phyloP scores from a whole-genome alignment of 2,329 filamentous ascomycete genomes.

The Periconia digitata region DNA sequence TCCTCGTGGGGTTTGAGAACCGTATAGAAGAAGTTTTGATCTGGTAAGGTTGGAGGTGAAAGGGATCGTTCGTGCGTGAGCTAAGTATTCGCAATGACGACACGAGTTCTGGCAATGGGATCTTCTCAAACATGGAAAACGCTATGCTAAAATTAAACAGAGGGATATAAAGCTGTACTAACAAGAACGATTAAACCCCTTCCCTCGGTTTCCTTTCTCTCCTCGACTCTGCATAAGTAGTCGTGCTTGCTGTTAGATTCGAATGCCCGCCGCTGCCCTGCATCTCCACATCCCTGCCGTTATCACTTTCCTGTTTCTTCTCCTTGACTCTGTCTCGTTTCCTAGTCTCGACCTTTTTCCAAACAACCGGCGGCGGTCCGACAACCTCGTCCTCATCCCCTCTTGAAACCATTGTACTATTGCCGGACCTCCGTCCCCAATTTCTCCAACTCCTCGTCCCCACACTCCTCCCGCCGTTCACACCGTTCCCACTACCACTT shows the following conservation, averaged over 20 bases:
- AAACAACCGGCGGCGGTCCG: background rate
- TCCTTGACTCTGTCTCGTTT: background rate
- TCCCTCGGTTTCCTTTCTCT: background rate
- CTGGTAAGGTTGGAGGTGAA: no score
- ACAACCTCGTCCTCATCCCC: background rate
- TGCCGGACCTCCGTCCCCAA: background rate
- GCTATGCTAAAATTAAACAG: no score
- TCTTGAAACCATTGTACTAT: conserved; percentile 1
- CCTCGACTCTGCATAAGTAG: conserved; percentile 1
- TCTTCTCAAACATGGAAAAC: no score
- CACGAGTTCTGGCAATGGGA: no score
- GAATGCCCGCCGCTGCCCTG: background rate
- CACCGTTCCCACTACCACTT: background rate
- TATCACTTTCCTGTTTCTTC: background rate
- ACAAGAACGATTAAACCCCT: no score
- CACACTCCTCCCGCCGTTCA: background rate
- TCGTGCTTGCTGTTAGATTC: background rate
- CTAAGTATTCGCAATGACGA: no score
- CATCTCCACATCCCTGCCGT: background rate
- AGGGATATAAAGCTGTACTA: no score
- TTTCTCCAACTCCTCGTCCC: conserved; percentile 3
- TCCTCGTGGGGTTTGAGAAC: no score
- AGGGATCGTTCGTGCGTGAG: no score
- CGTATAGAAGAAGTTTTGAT: no score
- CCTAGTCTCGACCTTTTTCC: conserved; percentile 3